phyloP scores from a whole-genome alignment of 2,329 filamentous ascomycete genomes.

The Fusarium sp. region DNA sequence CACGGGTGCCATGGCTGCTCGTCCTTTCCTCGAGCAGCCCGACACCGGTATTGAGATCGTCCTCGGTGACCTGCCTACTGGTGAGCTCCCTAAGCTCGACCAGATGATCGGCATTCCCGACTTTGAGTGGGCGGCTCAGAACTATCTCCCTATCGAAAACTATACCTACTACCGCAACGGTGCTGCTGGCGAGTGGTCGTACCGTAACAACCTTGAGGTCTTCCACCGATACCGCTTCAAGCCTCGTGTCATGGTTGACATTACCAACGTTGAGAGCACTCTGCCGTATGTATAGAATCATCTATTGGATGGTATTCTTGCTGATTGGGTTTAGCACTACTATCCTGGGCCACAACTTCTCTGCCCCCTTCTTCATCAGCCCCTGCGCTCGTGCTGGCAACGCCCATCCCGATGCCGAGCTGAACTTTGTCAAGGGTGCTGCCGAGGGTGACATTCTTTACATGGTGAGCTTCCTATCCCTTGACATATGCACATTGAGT shows the following conservation, averaged over 20 bases:
- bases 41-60: conserved; percentile 55
- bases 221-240: conserved; percentile 58
- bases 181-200: conserved; percentile 63
- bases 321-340: conserved; percentile 49
- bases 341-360: conserved; percentile 62
- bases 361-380: conserved; percentile 62
- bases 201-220: conserved; percentile 64
- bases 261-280: conserved; percentile 53
- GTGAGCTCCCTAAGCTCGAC: conserved; percentile 53
- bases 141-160: conserved; percentile 55
- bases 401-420: conserved; percentile 56
- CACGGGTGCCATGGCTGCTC: conserved; percentile 51
- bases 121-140: conserved; percentile 61
- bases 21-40: conserved; percentile 55
- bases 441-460: conserved; percentile 59
- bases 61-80: conserved; percentile 47
- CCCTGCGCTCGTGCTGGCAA: conserved; percentile 57
- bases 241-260: conserved; percentile 59
- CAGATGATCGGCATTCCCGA: conserved; percentile 59
- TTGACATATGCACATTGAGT: not conserved
- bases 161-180: conserved; percentile 67
- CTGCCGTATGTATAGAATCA: conserved; percentile 42
- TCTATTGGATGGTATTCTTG: not conserved
- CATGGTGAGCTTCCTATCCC: conserved; percentile 45
- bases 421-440: conserved; percentile 59